Evolutionary conservation across 2,329 filamentous ascomycete species (phyloP).

Genomic region (Claviceps digitariae): DNA sequence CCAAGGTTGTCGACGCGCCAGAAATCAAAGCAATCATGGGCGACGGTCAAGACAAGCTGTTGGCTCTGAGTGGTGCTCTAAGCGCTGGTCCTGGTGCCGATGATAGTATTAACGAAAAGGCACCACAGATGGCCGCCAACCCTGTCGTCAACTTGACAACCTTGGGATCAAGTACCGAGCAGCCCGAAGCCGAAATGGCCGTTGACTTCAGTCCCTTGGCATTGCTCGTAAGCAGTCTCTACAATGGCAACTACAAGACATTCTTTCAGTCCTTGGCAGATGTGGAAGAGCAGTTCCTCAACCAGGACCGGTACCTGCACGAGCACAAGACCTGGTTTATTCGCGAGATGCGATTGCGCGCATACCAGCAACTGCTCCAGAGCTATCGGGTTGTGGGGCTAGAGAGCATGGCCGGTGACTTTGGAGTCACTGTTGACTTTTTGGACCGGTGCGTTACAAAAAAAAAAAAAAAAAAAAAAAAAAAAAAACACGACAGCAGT

Average conservation of each 20-base stretch:
- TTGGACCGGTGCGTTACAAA: conserved; percentile 61
- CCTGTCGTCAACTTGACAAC: conserved; percentile 80
- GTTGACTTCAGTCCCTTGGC: conserved; percentile 85
- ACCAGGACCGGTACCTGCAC: conserved; percentile 84
- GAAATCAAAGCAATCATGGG: conserved; percentile 97
- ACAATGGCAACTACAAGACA: conserved; percentile 83
- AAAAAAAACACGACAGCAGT: neutral
- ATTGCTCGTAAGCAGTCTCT: conserved; percentile 78
- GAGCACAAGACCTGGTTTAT: conserved; percentile 98
- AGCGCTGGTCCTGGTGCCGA: conserved; percentile 74
- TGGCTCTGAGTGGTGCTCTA: conserved; percentile 65
- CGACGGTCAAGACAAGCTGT: conserved; percentile 73
- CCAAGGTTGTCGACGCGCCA: conserved; percentile 93
- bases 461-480: neutral
- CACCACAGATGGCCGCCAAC: conserved; percentile 32
- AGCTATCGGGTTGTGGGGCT: conserved; percentile 96
- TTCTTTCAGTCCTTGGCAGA: conserved; percentile 84
- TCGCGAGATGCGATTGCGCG: conserved; percentile 91
- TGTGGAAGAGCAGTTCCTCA: conserved; percentile 89
- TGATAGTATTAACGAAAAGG: conserved; percentile 53
- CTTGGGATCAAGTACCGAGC: conserved; percentile 55
- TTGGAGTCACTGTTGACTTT: conserved; percentile 93
- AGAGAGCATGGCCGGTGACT: conserved; percentile 92
- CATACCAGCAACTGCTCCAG: conserved; percentile 93
- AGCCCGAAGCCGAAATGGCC: conserved; percentile 65